Evolutionary conservation across 2,329 filamentous ascomycete species (phyloP).

Genomic region (Monilinia vaccinii-corymbosi): DNA sequence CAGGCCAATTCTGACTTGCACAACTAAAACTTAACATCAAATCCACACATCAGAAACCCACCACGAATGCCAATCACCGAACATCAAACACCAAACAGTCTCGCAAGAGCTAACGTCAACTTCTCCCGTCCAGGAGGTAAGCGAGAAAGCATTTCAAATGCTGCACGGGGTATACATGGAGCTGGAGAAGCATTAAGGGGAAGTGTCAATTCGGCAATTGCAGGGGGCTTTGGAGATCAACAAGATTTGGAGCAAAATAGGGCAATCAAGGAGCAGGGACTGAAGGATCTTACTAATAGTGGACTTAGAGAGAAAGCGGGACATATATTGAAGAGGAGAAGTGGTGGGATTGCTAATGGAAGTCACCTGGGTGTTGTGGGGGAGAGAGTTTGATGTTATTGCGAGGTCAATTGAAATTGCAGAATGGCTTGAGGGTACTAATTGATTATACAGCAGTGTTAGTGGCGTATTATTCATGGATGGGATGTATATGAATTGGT

Average conservation of each 20-base stretch:
- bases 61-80: not conserved
- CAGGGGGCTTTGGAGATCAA: slow-evolving; percentile 3
- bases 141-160: not conserved
- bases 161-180: slow-evolving; percentile 7
- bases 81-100: not conserved
- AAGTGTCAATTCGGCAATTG: slow-evolving; percentile 3
- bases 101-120: not conserved
- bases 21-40: not conserved
- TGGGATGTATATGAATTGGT: not conserved
- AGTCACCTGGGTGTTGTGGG: not conserved
- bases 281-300: slow-evolving; percentile 34
- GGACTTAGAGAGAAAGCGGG: slow-evolving; percentile 95
- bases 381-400: not conserved
- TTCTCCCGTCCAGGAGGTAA: slow-evolving; percentile 7
- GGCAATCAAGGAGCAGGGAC: slow-evolving; percentile 3
- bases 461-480: not conserved
- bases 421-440: not conserved
- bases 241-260: not conserved
- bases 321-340: slow-evolving; percentile 43
- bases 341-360: not conserved
- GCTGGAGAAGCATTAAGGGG: slow-evolving; percentile 6
- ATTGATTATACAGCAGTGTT: not conserved
- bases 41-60: not conserved
- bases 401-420: not conserved
- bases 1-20: not conserved